Evolutionary conservation across 2,329 filamentous ascomycete genomes (phyloP).

Genomic region (Phialemoniopsis sp.): DNA sequence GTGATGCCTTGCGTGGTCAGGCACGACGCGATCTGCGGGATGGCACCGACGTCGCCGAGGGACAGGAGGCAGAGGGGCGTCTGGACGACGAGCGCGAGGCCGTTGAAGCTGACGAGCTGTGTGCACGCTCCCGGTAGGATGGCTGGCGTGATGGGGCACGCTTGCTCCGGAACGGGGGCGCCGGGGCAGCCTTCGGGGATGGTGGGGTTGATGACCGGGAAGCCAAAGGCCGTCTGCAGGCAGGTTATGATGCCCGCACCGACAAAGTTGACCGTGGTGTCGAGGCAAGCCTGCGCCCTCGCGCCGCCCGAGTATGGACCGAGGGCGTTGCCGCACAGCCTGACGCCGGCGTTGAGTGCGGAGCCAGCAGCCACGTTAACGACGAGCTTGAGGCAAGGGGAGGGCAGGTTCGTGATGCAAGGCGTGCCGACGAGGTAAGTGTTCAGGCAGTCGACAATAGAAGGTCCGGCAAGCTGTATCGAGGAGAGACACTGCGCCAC

Average conservation of each 20-base stretch:
- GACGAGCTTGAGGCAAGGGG: not conserved
- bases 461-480: too few relatives aligned
- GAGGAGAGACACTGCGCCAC: too few relatives aligned
- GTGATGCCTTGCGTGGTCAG: slow-evolving; percentile 5
- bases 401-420: too few relatives aligned
- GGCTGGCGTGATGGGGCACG: slow-evolving; percentile 4
- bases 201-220: not conserved
- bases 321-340: slow-evolving; percentile 18
- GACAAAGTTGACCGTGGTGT: not conserved
- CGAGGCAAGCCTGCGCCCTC: slow-evolving; percentile 3
- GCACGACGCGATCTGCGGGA: slow-evolving; percentile 7
- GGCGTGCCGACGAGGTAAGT: too few relatives aligned
- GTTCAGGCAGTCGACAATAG: too few relatives aligned
- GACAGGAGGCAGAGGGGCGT: slow-evolving; percentile 6
- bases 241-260: slow-evolving; percentile 7
- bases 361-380: not conserved
- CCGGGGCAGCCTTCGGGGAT: not conserved
- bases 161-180: not conserved
- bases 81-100: not conserved
- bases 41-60: slow-evolving; percentile 7
- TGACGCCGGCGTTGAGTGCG: slow-evolving; percentile 14
- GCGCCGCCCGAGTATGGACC: slow-evolving; percentile 18
- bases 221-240: slow-evolving; percentile 3
- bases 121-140: slow-evolving; percentile 8
- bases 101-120: not conserved